A percentile compares a stretch with the other conserved stretches of the same genome.
phyloP scores from a whole-genome alignment of 2,329 filamentous ascomycete species.

The Gnomoniopsis sp. region DNA sequence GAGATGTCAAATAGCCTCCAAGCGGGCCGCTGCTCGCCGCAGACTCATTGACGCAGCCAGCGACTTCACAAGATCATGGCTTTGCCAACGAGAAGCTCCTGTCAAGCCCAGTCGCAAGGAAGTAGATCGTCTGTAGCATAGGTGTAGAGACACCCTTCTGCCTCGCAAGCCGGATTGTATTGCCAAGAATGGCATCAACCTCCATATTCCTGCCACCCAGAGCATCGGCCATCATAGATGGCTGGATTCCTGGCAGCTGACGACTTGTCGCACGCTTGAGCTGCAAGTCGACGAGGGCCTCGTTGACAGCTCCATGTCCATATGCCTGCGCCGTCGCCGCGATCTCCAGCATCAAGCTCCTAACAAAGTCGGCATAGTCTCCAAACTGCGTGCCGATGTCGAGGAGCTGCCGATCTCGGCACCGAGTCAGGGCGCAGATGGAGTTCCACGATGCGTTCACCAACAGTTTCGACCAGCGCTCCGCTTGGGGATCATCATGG shows the following conservation, averaged over 20 bases:
- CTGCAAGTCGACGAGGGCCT: slow-evolving; percentile 58
- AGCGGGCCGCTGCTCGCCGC: no score
- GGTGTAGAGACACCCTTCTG: slow-evolving; percentile 63
- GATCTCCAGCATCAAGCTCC: slow-evolving; percentile 68
- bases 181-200: slow-evolving; percentile 69
- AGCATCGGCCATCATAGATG: slow-evolving; percentile 70
- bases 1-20: no score
- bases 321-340: slow-evolving; percentile 61
- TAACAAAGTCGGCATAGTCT: slow-evolving; percentile 13
- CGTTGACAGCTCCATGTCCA: slow-evolving; percentile 58
- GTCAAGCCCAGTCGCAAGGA: slow-evolving; percentile 6
- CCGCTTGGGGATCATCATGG: slow-evolving; percentile 65
- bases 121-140: slow-evolving; percentile 51
- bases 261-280: slow-evolving; percentile 60
- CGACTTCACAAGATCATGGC: background rate
- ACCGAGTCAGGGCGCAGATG: slow-evolving; percentile 63
- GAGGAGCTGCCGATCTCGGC: slow-evolving; percentile 53
- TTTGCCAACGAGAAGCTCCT: slow-evolving; percentile 4
- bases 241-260: slow-evolving; percentile 60
- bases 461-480: slow-evolving; percentile 74
- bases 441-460: slow-evolving; percentile 77
- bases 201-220: slow-evolving; percentile 64
- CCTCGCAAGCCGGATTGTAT: slow-evolving; percentile 64
- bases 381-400: background rate
- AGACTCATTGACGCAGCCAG: no score